Evolutionary conservation across 2,329 filamentous ascomycete genomes (phyloP).

Genomic region (Aspergillus amoenus): DNA sequence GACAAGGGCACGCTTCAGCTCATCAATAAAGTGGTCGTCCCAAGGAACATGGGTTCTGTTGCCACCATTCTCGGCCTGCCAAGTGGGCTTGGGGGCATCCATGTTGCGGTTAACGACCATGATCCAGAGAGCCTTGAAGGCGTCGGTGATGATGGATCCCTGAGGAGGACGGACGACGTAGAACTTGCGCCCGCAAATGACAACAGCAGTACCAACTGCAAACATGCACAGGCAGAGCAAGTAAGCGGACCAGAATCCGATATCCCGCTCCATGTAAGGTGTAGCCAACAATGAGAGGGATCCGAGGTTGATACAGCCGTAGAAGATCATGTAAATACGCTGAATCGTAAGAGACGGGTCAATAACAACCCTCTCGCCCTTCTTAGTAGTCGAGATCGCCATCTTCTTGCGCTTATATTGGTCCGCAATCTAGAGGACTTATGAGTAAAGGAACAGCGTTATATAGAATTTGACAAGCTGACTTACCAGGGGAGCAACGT

Average conservation of each 20-base stretch:
- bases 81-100: conserved; percentile 67
- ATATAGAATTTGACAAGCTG: background rate
- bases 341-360: conserved; percentile 67
- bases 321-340: conserved; percentile 73
- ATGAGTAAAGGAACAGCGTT: background rate
- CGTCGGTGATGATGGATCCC: conserved; percentile 64
- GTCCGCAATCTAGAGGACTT: conserved; percentile 54
- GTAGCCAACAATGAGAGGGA: conserved; percentile 66
- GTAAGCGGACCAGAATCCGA: conserved; percentile 67
- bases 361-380: conserved; percentile 60
- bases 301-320: conserved; percentile 73
- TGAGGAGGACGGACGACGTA: conserved; percentile 54
- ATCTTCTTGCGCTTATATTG: conserved; percentile 62
- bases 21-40: conserved; percentile 71
- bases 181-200: conserved; percentile 47
- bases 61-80: conserved; percentile 55
- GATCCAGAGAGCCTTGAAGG: conserved; percentile 63
- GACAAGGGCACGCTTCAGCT: conserved; percentile 64
- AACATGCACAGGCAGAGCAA: conserved; percentile 64
- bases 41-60: conserved; percentile 50
- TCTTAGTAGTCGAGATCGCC: conserved; percentile 43
- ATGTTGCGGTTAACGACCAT: conserved; percentile 52
- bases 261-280: conserved; percentile 65
- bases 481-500: conserved; percentile 51
- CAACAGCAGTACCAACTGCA: conserved; percentile 58